A percentile compares a stretch with the other conserved stretches of the same genome.
phyloP scores from a whole-genome alignment of 1,284 basidiomycete species.

The Laetiporus sulphureus region DNA sequence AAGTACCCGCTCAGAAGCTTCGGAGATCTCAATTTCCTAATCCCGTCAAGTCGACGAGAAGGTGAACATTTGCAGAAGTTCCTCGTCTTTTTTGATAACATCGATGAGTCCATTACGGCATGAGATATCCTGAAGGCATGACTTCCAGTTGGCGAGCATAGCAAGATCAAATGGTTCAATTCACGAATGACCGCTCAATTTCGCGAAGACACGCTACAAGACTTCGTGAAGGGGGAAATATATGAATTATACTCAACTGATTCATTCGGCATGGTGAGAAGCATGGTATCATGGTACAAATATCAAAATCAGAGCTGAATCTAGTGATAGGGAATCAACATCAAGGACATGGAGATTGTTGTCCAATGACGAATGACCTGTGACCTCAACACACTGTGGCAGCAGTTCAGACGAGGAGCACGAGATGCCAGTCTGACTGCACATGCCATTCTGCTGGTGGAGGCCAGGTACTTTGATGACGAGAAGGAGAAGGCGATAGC shows the following conservation, averaged over 20 bases:
- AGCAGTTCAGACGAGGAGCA: too few species aligned
- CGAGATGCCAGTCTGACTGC: too few species aligned
- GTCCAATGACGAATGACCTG: too few species aligned
- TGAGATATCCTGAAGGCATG: slow-evolving; percentile 11
- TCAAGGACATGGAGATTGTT: too few species aligned
- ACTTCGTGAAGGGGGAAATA: slow-evolving; percentile 9
- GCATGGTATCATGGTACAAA: too few species aligned
- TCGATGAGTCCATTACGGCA: slow-evolving; percentile 20
- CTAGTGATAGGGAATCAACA: too few species aligned
- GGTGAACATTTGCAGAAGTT: slow-evolving; percentile 15
- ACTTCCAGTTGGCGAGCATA: slow-evolving; percentile 12
- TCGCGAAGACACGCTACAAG: slow-evolving; percentile 12
- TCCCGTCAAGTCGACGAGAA: slow-evolving; percentile 6
- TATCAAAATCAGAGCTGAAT: too few species aligned
- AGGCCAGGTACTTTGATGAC: too few species aligned
- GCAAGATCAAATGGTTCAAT: slow-evolving; percentile 26
- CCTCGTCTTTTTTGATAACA: slow-evolving; percentile 27
- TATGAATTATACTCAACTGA: slow-evolving; percentile 21
- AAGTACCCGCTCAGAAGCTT: slow-evolving; percentile 17
- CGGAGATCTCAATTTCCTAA: slow-evolving; percentile 27
- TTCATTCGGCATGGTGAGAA: slow-evolving; percentile 27
- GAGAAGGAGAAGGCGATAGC: too few species aligned
- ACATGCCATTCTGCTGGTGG: too few species aligned
- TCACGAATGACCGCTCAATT: slow-evolving; percentile 21
- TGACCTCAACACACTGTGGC: too few species aligned